These are phyloP conservation scores for Heteromeles arbutifolia DNA, from an alignment of 306 rosid genomes.

Conservation along the genomic window DNA sequence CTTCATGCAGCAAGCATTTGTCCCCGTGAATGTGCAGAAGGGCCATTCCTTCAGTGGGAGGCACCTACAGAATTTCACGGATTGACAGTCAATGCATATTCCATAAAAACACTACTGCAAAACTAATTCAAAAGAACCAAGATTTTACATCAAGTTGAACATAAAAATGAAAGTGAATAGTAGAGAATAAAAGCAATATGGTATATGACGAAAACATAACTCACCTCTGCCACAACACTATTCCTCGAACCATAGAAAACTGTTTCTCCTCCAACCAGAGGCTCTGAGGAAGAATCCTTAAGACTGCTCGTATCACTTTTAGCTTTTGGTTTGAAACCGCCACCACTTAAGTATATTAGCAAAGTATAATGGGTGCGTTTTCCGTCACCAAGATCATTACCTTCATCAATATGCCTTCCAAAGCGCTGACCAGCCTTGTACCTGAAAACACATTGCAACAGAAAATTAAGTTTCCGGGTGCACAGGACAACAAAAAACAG, in stretches of 20 bases:
- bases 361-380: constrained; percentile 72
- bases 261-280: constrained; percentile 86
- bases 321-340: constrained; percentile 33
- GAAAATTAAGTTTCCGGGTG: neutral
- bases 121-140: neutral
- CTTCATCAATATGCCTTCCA: constrained; percentile 91
- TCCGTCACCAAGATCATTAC: constrained; percentile 66
- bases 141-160: neutral
- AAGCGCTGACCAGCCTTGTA: constrained; percentile 82
- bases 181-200: neutral
- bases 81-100: constrained; percentile 25
- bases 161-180: neutral
- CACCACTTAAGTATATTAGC: constrained; percentile 82
- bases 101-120: neutral
- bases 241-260: constrained; percentile 84
- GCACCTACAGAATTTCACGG: constrained; percentile 42
- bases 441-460: constrained; percentile 30
- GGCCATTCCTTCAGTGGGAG: constrained; percentile 89
- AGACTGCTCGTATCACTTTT: constrained; percentile 34
- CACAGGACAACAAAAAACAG: neutral
- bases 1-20: constrained; percentile 93
- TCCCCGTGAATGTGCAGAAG: constrained; percentile 84
- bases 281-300: constrained; percentile 38
- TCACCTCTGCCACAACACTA: constrained; percentile 72
- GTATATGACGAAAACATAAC: neutral